phyloP scores from a whole-genome alignment of 1,284 basidiomycete species.

The Pyrrhoderma lamaoense region DNA sequence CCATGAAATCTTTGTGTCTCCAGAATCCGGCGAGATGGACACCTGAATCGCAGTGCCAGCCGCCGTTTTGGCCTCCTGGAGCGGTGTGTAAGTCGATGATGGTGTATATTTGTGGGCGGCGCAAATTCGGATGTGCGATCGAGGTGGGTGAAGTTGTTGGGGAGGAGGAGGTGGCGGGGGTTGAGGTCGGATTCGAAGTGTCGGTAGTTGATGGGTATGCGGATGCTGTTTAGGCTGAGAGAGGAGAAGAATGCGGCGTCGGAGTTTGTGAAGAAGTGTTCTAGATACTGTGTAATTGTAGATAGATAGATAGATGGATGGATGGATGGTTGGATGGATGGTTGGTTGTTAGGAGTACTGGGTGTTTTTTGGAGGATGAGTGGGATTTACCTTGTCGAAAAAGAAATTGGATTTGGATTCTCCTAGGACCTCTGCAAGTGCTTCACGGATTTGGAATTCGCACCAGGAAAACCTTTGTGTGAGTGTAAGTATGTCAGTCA shows the following conservation, averaged over 20 bases:
- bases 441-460: conserved; percentile 60
- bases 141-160: conserved; percentile 55
- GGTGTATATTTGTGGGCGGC: conserved; percentile 51
- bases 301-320: background rate
- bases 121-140: conserved; percentile 53
- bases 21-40: conserved; percentile 57
- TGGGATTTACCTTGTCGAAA: conserved; percentile 68
- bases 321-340: no score
- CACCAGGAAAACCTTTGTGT: conserved; percentile 47
- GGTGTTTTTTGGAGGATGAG: no score
- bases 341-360: no score
- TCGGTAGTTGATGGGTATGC: conserved; percentile 58
- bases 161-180: conserved; percentile 54
- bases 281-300: conserved; percentile 45
- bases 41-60: conserved; percentile 48
- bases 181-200: conserved; percentile 69
- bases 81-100: conserved; percentile 51
- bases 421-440: conserved; percentile 58
- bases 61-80: conserved; percentile 53
- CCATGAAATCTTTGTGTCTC: conserved; percentile 72
- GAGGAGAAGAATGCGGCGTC: conserved; percentile 65
- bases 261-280: conserved; percentile 66
- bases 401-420: conserved; percentile 65
- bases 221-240: conserved; percentile 65
- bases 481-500: background rate